phyloP scores from a whole-genome alignment of 805 yeast genomes.

The Candida sonorensis region DNA sequence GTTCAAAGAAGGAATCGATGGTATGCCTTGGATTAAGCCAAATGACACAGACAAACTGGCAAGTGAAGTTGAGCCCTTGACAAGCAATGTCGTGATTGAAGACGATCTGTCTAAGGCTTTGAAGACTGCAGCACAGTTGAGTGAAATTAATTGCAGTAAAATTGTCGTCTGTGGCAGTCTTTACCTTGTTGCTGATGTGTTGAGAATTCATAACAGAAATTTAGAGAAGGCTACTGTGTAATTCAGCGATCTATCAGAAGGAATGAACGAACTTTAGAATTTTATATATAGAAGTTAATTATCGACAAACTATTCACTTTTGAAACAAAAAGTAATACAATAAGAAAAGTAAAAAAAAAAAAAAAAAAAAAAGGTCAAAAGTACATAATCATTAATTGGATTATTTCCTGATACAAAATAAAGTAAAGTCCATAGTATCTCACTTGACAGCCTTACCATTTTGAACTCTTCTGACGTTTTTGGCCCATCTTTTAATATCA shows the following conservation, averaged over 20 bases:
- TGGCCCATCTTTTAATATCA: constrained; percentile 30
- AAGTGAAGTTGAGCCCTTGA: constrained; percentile 9
- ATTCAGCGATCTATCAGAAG: too few relatives aligned
- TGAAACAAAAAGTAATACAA: too few relatives aligned
- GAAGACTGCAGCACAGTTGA: constrained; percentile 13
- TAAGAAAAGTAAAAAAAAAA: too few relatives aligned
- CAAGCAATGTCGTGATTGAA: constrained; percentile 22
- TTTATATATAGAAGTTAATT: too few relatives aligned
- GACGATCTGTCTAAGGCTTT: constrained; percentile 23
- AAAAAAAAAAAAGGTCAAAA: background rate
- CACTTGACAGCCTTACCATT: constrained; percentile 24
- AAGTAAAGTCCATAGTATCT: background rate
- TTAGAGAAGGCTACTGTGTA: too few relatives aligned
- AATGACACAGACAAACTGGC: constrained; percentile 30
- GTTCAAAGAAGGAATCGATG: constrained; percentile 60
- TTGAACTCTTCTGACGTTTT: constrained; percentile 30
- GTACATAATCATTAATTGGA: too few relatives aligned
- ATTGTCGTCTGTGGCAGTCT: constrained; percentile 65
- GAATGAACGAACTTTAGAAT: too few relatives aligned
- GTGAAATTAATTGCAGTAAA: constrained; percentile 4
- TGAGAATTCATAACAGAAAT: constrained; percentile 27
- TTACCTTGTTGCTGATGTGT: constrained; percentile 55
- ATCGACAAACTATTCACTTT: too few relatives aligned
- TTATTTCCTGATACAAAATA: too few relatives aligned
- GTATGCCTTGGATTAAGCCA: constrained; percentile 90